Conservation (phyloP, 768 basidiomycete genomes). For the Xanthoconium stramineum region DNA sequence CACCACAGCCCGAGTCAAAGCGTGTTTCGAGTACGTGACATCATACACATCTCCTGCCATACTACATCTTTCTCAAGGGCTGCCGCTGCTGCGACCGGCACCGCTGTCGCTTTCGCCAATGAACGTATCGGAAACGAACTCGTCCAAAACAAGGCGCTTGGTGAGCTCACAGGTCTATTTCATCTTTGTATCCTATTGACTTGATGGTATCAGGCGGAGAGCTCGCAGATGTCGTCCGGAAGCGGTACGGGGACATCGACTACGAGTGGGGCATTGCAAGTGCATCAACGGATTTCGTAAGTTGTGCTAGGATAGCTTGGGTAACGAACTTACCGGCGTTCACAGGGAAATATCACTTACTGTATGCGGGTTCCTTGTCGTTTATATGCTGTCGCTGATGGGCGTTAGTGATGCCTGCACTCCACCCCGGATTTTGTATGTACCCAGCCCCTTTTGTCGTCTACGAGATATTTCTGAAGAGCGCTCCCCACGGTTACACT, state of each 20-base stretch:
- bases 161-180: constrained; percentile 29
- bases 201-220: constrained; percentile 47
- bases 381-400: not conserved
- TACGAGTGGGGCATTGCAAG: constrained; percentile 63
- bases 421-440: constrained; percentile 66
- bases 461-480: not conserved
- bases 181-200: not conserved
- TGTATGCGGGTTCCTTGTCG: constrained; percentile 37
- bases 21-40: constrained; percentile 65
- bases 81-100: constrained; percentile 65
- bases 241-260: constrained; percentile 60
- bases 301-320: constrained; percentile 21
- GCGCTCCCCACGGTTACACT: not conserved
- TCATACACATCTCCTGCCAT: not conserved
- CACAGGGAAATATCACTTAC: constrained; percentile 59
- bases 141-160: constrained; percentile 63
- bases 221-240: constrained; percentile 57
- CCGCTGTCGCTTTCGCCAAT: constrained; percentile 43
- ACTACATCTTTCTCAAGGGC: constrained; percentile 41
- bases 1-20: constrained; percentile 55
- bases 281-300: constrained; percentile 82
- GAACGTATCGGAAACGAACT: constrained; percentile 48
- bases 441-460: not conserved
- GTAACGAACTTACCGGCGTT: not conserved
- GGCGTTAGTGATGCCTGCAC: constrained; percentile 51